Evolutionary conservation across 2,329 filamentous ascomycete genomes (phyloP).

Genomic region (Metarhizium guizhouense): DNA sequence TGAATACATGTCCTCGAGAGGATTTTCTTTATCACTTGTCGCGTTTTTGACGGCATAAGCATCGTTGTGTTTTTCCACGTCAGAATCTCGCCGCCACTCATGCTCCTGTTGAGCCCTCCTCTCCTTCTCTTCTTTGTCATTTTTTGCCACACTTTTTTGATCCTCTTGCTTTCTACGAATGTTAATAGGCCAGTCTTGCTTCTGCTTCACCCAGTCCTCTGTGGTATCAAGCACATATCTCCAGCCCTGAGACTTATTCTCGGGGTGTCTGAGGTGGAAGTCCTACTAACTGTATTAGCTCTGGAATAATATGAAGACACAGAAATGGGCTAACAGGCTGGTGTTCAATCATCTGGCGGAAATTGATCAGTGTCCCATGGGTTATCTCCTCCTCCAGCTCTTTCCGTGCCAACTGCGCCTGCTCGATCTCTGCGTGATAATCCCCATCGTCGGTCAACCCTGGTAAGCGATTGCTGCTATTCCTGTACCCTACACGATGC

Average conservation of each 20-base stretch:
- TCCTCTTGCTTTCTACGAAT: constrained; percentile 15
- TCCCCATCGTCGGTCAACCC: constrained; percentile 15
- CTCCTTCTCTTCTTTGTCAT: constrained; percentile 8
- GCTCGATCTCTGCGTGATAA: not conserved
- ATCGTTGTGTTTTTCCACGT: constrained; percentile 15
- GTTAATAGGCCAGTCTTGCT: constrained; percentile 39
- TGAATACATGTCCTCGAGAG: constrained; percentile 18
- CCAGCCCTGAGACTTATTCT: constrained; percentile 36
- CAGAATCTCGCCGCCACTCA: constrained; percentile 10
- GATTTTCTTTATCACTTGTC: constrained; percentile 3
- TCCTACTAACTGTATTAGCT: constrained; percentile 18
- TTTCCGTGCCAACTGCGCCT: not conserved
- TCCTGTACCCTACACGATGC: constrained; percentile 27
- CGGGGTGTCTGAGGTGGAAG: constrained; percentile 32
- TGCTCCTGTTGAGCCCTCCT: constrained; percentile 8
- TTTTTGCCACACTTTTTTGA: not conserved
- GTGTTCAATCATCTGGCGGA: not conserved
- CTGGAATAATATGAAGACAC: no score
- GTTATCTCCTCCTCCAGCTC: not conserved
- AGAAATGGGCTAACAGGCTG: no score
- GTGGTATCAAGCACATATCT: constrained; percentile 38
- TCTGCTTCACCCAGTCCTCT: constrained; percentile 39
- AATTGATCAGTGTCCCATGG: not conserved
- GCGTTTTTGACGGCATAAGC: constrained; percentile 9
- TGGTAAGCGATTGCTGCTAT: constrained; percentile 24